A percentile compares a stretch with the other conserved stretches of the same genome.
These are phyloP conservation scores for Aureobasidium lini DNA, from an alignment of 2,329 filamentous ascomycete species.

Conservation along the genomic window DNA sequence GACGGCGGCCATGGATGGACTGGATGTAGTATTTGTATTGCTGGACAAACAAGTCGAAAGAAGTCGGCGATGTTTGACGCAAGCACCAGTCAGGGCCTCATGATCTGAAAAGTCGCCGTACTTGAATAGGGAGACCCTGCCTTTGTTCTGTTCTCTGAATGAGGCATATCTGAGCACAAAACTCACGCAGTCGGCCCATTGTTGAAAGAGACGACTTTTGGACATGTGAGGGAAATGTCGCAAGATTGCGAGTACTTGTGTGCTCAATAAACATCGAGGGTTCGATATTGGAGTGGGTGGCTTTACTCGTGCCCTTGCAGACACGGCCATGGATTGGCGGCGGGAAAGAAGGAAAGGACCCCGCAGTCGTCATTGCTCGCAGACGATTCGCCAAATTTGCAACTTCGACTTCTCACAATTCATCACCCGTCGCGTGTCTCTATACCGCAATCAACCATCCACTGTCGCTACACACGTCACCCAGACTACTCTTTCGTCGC, in stretches of 20 bases:
- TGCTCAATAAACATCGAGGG: too few species aligned
- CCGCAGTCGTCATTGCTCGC: constrained; percentile 9
- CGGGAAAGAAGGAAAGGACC: constrained; percentile 1
- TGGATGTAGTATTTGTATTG: background rate
- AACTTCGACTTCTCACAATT: constrained; percentile 9
- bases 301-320: background rate
- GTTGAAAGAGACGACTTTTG: background rate
- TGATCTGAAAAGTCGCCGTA: constrained; percentile 1
- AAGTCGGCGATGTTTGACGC: constrained; percentile 11
- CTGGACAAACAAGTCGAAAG: background rate
- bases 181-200: background rate
- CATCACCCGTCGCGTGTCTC: background rate
- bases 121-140: background rate
- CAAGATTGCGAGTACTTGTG: background rate
- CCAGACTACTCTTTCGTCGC: background rate
- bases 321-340: background rate
- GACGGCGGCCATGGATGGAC: background rate
- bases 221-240: background rate
- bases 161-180: background rate
- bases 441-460: background rate
- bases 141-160: background rate
- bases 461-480: background rate
- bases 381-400: constrained; percentile 2
- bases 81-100: background rate
- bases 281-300: background rate